Evolutionary conservation across 2,329 filamentous ascomycete genomes (phyloP), one percentile per base, ranked within the genome.

Genomic region (Hypoxylon sp.): DNA sequence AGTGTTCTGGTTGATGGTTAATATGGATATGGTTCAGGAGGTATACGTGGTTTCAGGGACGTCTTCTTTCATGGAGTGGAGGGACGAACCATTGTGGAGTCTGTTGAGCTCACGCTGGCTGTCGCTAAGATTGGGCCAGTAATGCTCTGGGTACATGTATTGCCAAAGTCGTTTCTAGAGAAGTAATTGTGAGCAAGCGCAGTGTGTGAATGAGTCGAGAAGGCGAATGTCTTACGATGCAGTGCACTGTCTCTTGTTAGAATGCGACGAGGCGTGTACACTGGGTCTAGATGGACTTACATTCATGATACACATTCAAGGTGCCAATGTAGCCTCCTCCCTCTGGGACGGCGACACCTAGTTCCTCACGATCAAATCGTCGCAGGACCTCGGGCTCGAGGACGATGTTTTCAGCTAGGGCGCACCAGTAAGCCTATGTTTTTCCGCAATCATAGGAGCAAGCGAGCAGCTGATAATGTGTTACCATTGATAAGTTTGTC

Each of bases 231-330:
- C 26, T 32, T 55, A 55, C 52, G 7, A 55, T 45, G 40, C 52
- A 55, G 20, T 55, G 52, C 16, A 55, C 46, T 50, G 26, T 16
- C n/a, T 50, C 12, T 22, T 30, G 16, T 50, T 20, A 50, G 46
- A 24, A 33, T 33, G 9, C 6, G 36, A 11, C 20, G 36, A 20
- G 5, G 20, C 18, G 2, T 18, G 6, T 22, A 20, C 3, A 24
- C 2, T 14, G 8, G 30, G 18, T 12, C 4, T 9, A 3, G 2
- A 9, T n/a, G 9, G 26, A 50, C 46, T 50, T 33, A 50, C 46
- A 32, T 16, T 55, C 52, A 20, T 55, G 52, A 24, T 55, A 55
- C 12, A 55, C 52, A 16, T 55, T 55, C n/a, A 55, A 26, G 11
- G 52, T 55, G 16, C 52, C 52, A 14, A 55, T 40, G 16, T 45